Evolutionary conservation across 805 yeast genomes (phyloP).

Genomic region (Cyberlindnera petersonii): DNA sequence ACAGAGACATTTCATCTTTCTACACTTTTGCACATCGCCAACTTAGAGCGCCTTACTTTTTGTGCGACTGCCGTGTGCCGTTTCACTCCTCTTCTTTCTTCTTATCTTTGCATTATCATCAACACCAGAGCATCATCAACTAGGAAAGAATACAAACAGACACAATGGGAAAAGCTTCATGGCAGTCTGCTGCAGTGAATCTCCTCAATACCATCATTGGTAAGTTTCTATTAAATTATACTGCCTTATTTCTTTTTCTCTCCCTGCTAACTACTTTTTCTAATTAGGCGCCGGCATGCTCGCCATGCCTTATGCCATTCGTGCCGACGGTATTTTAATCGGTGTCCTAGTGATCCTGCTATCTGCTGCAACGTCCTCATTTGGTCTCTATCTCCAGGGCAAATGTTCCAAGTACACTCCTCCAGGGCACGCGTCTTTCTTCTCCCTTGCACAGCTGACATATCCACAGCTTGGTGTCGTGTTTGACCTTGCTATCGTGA

Average conservation of each 20-base stretch:
- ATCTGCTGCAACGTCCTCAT: slow-evolving; percentile 66
- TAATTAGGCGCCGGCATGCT: slow-evolving; percentile 57
- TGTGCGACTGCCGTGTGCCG: too few species aligned
- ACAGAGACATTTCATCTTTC: too few species aligned
- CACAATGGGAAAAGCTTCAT: slow-evolving; percentile 31
- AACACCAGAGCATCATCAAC: too few species aligned
- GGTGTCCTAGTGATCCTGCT: slow-evolving; percentile 55
- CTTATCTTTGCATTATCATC: not conserved
- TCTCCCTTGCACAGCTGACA: slow-evolving; percentile 55
- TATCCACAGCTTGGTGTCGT: slow-evolving; percentile 57
- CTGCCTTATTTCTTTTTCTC: too few species aligned
- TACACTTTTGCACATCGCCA: too few species aligned
- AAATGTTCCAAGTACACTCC: slow-evolving; percentile 48
- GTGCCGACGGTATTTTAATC: slow-evolving; percentile 59
- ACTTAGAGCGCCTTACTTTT: too few species aligned
- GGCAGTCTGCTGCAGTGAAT: slow-evolving; percentile 48
- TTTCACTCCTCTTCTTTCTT: too few species aligned
- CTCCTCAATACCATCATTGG: slow-evolving; percentile 52
- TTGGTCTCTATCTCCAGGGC: slow-evolving; percentile 63
- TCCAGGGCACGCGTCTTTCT: slow-evolving; percentile 61
- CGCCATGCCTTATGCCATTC: slow-evolving; percentile 68
- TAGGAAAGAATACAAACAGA: not conserved
- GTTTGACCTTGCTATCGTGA: slow-evolving; percentile 65
- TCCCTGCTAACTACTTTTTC: too few species aligned
- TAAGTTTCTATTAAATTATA: slow-evolving; percentile 10